Percentiles rank a stretch among this genome's conserved stretches.
phyloP scores from a whole-genome alignment of 345 rosid species.

The Stellera chamaejasme region DNA sequence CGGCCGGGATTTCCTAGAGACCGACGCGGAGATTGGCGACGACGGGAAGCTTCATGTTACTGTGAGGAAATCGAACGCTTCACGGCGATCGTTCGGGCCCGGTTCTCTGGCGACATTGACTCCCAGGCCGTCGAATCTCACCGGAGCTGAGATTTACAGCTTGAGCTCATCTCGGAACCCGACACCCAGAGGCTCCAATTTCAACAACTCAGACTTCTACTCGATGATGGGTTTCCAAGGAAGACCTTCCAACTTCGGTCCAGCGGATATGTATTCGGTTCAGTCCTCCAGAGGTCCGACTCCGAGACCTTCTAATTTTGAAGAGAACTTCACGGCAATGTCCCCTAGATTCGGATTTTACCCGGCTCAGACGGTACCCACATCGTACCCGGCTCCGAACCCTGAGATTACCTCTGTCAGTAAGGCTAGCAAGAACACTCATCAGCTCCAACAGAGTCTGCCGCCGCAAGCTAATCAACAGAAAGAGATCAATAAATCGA shows the following conservation, averaged over 20 bases:
- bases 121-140: conserved; percentile 81
- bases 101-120: conserved; percentile 57
- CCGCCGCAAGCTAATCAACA: conserved; percentile 4
- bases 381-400: conserved; percentile 81
- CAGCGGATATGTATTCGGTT: conserved; percentile 70
- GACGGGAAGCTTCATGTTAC: conserved; percentile 93
- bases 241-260: conserved; percentile 73
- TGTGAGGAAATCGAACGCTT: conserved; percentile 79
- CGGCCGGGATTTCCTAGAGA: conserved; percentile 66
- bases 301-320: conserved; percentile 77
- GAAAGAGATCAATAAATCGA: conserved; percentile 26
- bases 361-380: conserved; percentile 50
- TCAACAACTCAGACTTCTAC: conserved; percentile 80
- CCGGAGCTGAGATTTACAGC: conserved; percentile 92
- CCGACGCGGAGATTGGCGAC: conserved; percentile 76
- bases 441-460: conserved; percentile 17
- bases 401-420: conserved; percentile 56
- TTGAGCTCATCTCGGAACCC: conserved; percentile 68
- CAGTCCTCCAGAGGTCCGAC: conserved; percentile 77
- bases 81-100: conserved; percentile 52
- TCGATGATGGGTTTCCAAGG: conserved; percentile 76
- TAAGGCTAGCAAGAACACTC: conserved; percentile 21
- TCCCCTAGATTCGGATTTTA: conserved; percentile 76
- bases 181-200: conserved; percentile 90
- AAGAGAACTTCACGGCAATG: conserved; percentile 45